Evolutionary conservation across 2,329 filamentous ascomycete species (phyloP), one percentile per base, ranked within the genome.

Genomic region (Beauveria bassiana): DNA sequence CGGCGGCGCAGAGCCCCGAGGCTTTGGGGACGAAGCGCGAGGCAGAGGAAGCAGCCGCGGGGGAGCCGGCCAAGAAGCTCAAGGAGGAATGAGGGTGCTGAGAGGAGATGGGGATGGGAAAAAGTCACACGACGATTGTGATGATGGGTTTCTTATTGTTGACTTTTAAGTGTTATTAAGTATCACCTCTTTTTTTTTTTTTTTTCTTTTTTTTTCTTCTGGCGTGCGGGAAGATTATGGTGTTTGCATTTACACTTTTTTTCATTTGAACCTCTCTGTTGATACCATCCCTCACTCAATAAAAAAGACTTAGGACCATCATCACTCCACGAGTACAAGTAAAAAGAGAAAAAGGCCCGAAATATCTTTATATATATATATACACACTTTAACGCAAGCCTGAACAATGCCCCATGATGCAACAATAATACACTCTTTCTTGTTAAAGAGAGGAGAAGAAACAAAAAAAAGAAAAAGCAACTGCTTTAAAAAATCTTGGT

Each of bases 11-110:
- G 5, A 55, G 66, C 47, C 65, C 69, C 3, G 72, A 72, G 61
- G 73, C 73, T 46, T 67, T 69, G 24, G 76, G 75, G n/a, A 73
- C 80, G 2, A 87, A 87, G 70, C 77, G 83, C 42, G 82, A 84
- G 62, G 83, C 82, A 0, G 79, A 81, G 2, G 78, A 80, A 24
- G 75, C 78, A 2, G 71, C 78, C 0, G 75, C 77, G 26, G 71
- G 72, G 10, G 72, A 72, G 47, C 64, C 70, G 38, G 70, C 68
- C 42, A 85, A 85, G 75, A 82, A 80, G 67, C 57, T 79, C 0
- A 84, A 79, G 71, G 79, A 80, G 57, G 77, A 76, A 51, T 9
- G 66, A 64, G 65, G 53, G 26, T 63, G n/a, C 1, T 14, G n/a
- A n/a, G 24, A 18, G 3, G 42, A 3, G 7, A 24, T 14, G 22